phyloP scores from a whole-genome alignment of 257 asterid genomes.

The Scutellaria baicalensis region DNA sequence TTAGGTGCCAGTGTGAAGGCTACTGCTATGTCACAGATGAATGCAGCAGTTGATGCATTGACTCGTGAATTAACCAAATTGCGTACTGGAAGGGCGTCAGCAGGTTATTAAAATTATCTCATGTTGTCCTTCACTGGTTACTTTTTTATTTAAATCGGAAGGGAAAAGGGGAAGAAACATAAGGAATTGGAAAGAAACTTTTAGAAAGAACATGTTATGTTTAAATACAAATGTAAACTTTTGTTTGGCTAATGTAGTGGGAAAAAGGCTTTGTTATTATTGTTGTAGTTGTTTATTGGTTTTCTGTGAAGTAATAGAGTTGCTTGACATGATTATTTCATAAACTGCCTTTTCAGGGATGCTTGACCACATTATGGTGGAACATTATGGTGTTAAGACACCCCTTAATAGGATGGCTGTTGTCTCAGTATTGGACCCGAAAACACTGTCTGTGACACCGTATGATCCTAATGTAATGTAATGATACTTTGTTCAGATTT shows the following conservation, averaged over 20 bases:
- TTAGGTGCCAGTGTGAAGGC: slow-evolving; percentile 47
- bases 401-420: slow-evolving; percentile 86
- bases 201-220: too few species aligned
- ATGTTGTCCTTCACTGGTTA: background rate
- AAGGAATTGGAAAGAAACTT: too few species aligned
- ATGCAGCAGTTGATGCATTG: slow-evolving; percentile 71
- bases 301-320: background rate
- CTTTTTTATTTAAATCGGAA: too few species aligned
- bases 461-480: slow-evolving; percentile 72
- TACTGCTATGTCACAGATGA: slow-evolving; percentile 64
- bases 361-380: slow-evolving; percentile 94
- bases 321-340: background rate
- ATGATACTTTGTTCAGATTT: slow-evolving; percentile 6
- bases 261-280: too few species aligned
- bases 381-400: slow-evolving; percentile 59
- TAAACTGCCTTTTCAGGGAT: slow-evolving; percentile 49
- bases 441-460: slow-evolving; percentile 80
- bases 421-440: slow-evolving; percentile 81
- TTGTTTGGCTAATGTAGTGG: too few species aligned
- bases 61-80: slow-evolving; percentile 79
- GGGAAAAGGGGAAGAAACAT: too few species aligned
- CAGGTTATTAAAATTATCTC: slow-evolving; percentile 34
- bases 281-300: background rate
- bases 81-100: slow-evolving; percentile 90
- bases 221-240: too few species aligned